These are phyloP conservation scores for Ceratobasidium sp. DNA, from an alignment of 1,284 basidiomycete species.

Conservation along the genomic window DNA sequence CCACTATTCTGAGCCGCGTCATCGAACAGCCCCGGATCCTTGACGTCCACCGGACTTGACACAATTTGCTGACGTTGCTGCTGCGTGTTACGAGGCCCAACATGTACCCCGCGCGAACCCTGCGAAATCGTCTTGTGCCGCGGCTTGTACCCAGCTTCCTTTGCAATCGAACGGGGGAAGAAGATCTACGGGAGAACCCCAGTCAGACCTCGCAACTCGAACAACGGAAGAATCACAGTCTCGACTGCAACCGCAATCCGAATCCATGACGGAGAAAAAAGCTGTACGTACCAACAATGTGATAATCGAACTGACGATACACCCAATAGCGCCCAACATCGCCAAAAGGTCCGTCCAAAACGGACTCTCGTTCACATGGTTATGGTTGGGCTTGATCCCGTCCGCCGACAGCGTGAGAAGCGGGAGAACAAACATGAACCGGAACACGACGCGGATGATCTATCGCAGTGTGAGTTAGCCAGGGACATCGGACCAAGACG, in stretches of 20 bases:
- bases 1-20: not conserved
- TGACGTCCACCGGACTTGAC: slow-evolving; percentile 25
- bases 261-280: too few species aligned
- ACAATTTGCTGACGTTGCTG: slow-evolving; percentile 8
- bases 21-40: slow-evolving; percentile 18
- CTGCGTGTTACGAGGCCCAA: slow-evolving; percentile 19
- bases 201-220: not conserved
- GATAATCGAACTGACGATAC: slow-evolving; percentile 76
- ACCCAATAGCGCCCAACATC: slow-evolving; percentile 74
- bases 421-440: slow-evolving; percentile 45
- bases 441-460: slow-evolving; percentile 45
- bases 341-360: slow-evolving; percentile 66
- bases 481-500: not conserved
- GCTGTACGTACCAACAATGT: slow-evolving; percentile 68
- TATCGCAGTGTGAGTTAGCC: slow-evolving; percentile 8
- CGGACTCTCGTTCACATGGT: slow-evolving; percentile 31
- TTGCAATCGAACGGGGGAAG: slow-evolving; percentile 46
- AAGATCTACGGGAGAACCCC: slow-evolving; percentile 34
- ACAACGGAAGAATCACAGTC: too few species aligned
- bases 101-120: slow-evolving; percentile 21
- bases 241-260: too few species aligned
- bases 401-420: slow-evolving; percentile 42
- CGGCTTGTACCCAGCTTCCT: slow-evolving; percentile 40
- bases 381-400: slow-evolving; percentile 40
- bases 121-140: slow-evolving; percentile 28